phyloP scores from a whole-genome alignment of 108 stramenopile species.

The Skeletonema marinoi region DNA sequence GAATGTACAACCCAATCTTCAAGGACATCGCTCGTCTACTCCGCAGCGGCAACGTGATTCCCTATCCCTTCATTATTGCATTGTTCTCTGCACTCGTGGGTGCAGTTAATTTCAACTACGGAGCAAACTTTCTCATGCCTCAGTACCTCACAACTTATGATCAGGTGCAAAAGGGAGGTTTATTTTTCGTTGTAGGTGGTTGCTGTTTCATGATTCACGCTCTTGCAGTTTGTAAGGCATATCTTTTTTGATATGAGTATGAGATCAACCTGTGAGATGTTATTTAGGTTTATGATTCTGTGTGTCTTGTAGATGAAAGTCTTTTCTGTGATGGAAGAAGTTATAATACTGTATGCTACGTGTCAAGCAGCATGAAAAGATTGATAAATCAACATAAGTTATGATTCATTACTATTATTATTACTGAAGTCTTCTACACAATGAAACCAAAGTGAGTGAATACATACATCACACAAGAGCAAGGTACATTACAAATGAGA shows the following conservation, averaged over 20 bases:
- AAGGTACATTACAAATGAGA: too few relatives aligned
- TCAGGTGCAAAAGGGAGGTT: slow-evolving; percentile 6
- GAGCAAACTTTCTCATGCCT: slow-evolving; percentile 13
- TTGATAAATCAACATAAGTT: background rate
- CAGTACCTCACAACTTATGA: background rate
- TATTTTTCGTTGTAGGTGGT: slow-evolving; percentile 13
- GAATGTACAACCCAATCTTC: background rate
- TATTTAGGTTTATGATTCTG: background rate
- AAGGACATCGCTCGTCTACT: slow-evolving; percentile 9
- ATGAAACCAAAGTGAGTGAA: too few relatives aligned
- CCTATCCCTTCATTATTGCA: slow-evolving; percentile 9
- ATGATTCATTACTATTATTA: background rate
- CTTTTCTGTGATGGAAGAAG: background rate
- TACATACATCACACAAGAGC: too few relatives aligned
- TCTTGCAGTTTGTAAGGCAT: slow-evolving; percentile 8
- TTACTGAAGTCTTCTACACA: too few relatives aligned
- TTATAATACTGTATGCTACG: background rate
- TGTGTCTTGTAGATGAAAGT: background rate
- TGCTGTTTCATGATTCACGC: slow-evolving; percentile 9
- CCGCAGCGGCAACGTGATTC: slow-evolving; percentile 14
- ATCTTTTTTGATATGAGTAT: background rate
- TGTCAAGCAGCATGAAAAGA: background rate
- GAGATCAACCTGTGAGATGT: background rate
- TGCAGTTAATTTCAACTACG: slow-evolving; percentile 16
- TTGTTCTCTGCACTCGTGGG: slow-evolving; percentile 12